Percentiles rank a stretch among this genome's conserved stretches.
Evolutionary conservation across 164 flowering plant genomes (phyloP).

Genomic region (Annona cherimola): DNA sequence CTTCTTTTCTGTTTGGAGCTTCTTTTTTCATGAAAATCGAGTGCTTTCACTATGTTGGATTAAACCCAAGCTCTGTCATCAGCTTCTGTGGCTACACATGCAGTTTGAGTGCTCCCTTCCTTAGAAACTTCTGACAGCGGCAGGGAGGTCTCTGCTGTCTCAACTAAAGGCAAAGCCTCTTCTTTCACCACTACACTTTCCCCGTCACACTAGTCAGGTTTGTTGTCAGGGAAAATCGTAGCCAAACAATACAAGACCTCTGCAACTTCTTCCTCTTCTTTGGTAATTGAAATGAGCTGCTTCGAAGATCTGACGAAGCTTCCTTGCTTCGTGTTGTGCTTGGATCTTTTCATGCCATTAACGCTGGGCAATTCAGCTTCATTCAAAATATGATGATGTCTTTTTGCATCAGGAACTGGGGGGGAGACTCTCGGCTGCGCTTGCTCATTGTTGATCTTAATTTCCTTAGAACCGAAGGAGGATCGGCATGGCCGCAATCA

Average conservation of each 20-base stretch:
- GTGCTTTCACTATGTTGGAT: no score
- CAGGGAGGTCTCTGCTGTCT: slow-evolving; percentile 13
- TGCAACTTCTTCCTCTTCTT: slow-evolving; percentile 86
- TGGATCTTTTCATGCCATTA: slow-evolving; percentile 36
- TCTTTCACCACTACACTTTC: slow-evolving; percentile 17
- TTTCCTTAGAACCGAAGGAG: slow-evolving; percentile 65
- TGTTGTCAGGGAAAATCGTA: slow-evolving; percentile 32
- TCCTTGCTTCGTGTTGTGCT: slow-evolving; percentile 29
- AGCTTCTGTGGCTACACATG: no score
- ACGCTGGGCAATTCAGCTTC: slow-evolving; percentile 21
- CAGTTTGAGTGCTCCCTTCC: no score
- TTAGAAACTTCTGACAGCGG: slow-evolving; percentile 26
- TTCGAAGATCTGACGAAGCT: slow-evolving; percentile 15
- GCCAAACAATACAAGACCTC: slow-evolving; percentile 72
- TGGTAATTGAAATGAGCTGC: slow-evolving; percentile 31
- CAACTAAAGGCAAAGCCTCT: slow-evolving; percentile 21
- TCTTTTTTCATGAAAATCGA: no score
- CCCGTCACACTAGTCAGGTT: slow-evolving; percentile 7
- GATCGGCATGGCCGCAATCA: slow-evolving; percentile 39
- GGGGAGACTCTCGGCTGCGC: slow-evolving; percentile 49
- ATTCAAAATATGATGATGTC: slow-evolving; percentile 16
- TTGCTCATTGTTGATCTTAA: slow-evolving; percentile 76
- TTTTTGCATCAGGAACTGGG: slow-evolving; percentile 37
- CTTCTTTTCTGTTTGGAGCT: no score
- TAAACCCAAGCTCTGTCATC: no score